Evolutionary conservation across 768 basidiomycete species (phyloP), one percentile per base, ranked within the genome.

Genomic region (Crucibulum laeve): DNA sequence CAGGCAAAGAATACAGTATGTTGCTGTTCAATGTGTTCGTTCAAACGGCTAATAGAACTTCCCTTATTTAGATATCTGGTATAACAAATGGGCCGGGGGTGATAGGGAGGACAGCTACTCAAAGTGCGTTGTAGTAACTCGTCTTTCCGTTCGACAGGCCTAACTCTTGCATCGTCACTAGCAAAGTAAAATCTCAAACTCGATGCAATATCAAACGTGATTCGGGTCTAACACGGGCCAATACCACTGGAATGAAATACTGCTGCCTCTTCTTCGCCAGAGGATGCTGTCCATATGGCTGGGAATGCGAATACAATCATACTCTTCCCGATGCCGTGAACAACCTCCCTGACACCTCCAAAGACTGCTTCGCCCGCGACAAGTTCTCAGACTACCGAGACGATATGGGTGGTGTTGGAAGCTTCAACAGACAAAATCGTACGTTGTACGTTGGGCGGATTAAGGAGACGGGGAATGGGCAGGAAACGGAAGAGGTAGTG

Each of bases 1-100:
- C 91, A 0, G 93, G 93, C 38, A 95, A 95, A 63, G 93, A 96
- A 61, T 96, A 95, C 68, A 97, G 93, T 94, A 53, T 55, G 87
- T 79, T 14, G 19, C 10, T n/a, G 37, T 52, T 25, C 30, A 17
- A 23, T 33, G 23, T 36, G 35, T 28, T 18, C 23, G 5, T 33
- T 25, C 10, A 21, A 8, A 22, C 22, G 23, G 14, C 32, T 35
- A 3, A 33, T 15, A 36, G 33, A 28, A 25, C 34, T n/a, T n/a
- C n/a, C 22, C 3, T 23, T 32, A 24, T 32, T 33, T 47, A 88
- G 89, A 99, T 65, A 88, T 95, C 40, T 99, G 96, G 95, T 98
- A 95, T 62, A 93, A 97, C 66, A 95, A 96, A 68, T 98, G 95
- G 95, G 96, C 96, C n/a, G 96, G 96, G 42, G 96, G 95, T 44